phyloP scores from a whole-genome alignment of 2,329 filamentous ascomycete genomes.

The Helicocarpus griseus region DNA sequence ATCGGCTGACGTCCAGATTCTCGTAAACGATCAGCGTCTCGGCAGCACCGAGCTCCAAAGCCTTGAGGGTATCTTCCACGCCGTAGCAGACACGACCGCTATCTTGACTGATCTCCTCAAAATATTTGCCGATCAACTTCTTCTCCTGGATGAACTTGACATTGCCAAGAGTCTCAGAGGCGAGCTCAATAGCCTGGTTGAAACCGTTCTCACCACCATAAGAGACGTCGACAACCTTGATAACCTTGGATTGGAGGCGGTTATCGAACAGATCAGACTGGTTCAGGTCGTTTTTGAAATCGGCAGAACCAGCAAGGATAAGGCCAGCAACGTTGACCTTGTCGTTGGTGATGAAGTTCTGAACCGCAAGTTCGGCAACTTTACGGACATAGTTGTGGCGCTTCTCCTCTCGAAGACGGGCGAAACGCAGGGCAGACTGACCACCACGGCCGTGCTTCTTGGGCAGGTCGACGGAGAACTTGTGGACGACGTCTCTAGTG shows the following conservation, averaged over 20 bases:
- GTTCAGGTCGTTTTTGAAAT: slow-evolving; percentile 99
- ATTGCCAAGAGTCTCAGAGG: slow-evolving; percentile 90
- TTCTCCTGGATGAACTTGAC: slow-evolving; percentile 99
- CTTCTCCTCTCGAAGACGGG: slow-evolving; percentile 98
- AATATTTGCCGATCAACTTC: slow-evolving; percentile 98
- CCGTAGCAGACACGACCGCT: slow-evolving; percentile 96
- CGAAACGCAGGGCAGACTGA: slow-evolving; percentile 98
- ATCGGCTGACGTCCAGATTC: slow-evolving; percentile 91
- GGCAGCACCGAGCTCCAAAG: slow-evolving; percentile 86
- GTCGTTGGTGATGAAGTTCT: slow-evolving; percentile 97
- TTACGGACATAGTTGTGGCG: slow-evolving; percentile 99
- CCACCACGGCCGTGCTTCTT: slow-evolving; percentile 99
- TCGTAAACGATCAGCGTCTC: slow-evolving; percentile 95
- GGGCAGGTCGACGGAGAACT: slow-evolving; percentile 95
- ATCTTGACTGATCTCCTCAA: slow-evolving; percentile 97
- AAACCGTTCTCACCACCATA: slow-evolving; percentile 99
- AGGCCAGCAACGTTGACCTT: slow-evolving; percentile 96
- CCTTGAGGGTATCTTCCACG: slow-evolving; percentile 95
- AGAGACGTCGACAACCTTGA: slow-evolving; percentile 98
- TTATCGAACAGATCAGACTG: slow-evolving; percentile 94
- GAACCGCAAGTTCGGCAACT: slow-evolving; percentile 92
- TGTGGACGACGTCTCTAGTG: slow-evolving; percentile 92
- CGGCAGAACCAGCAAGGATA: slow-evolving; percentile 90
- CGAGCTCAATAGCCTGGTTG: slow-evolving; percentile 96
- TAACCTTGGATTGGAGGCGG: slow-evolving; percentile 86